A percentile compares a stretch with the other conserved stretches of the same genome.
Evolutionary conservation across 1,284 basidiomycete genomes (phyloP).

Genomic region (Kalmanozyma brasiliensis): DNA sequence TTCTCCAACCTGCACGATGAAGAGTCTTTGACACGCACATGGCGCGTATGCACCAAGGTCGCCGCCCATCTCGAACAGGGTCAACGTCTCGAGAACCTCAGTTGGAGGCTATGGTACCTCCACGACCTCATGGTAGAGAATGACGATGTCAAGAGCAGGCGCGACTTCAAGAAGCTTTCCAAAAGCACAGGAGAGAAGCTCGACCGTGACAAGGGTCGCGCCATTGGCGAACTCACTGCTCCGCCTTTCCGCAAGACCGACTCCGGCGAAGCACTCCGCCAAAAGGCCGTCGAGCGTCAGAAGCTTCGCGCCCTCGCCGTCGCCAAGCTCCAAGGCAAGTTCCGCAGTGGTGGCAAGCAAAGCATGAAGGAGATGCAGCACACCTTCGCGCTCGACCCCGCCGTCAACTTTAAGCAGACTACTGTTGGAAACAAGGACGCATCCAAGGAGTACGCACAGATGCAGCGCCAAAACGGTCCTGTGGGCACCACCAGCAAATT

Average conservation of each 20-base stretch:
- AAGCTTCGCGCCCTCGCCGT: conserved; percentile 48
- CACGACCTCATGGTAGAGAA: conserved; percentile 52
- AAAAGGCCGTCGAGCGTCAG: conserved; percentile 42
- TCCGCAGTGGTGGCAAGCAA: conserved; percentile 32
- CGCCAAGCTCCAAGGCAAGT: conserved; percentile 45
- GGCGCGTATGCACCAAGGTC: conserved; percentile 54
- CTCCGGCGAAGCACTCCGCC: conserved; percentile 43
- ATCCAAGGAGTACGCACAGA: conserved; percentile 28
- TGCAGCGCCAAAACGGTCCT: conserved; percentile 31
- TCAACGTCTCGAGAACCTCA: conserved; percentile 59
- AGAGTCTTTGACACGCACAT: conserved; percentile 47
- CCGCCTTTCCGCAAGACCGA: conserved; percentile 51
- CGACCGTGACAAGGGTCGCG: conserved; percentile 44
- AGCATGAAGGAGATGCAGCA: conserved; percentile 49
- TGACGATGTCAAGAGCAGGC: conserved; percentile 42
- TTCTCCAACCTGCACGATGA: conserved; percentile 57
- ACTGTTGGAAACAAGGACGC: conserved; percentile 39
- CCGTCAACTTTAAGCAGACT: conserved; percentile 48
- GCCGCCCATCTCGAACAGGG: conserved; percentile 58
- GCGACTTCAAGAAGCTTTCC: conserved; percentile 46
- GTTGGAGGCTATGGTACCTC: conserved; percentile 58
- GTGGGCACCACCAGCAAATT: conserved; percentile 46
- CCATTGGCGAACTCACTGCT: conserved; percentile 47
- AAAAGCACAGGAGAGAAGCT: conserved; percentile 50
- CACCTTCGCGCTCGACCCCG: conserved; percentile 38